Base-by-base conservation (phyloP, 495 filamentous ascomycete genomes). In the Aspergillus steynii region DNA sequence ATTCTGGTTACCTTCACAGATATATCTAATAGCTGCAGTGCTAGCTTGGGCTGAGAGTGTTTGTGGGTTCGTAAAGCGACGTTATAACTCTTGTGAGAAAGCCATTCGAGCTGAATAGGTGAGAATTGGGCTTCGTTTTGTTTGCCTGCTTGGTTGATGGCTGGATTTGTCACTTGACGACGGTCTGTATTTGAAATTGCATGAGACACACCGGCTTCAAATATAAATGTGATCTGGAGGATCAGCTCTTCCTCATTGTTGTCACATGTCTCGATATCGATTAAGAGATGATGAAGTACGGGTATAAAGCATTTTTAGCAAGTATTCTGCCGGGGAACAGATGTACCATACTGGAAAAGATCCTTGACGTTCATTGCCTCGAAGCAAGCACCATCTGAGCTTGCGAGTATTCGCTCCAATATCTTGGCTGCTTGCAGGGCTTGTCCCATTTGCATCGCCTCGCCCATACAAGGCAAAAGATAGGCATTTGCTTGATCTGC, bases 81-180 rank as follows among this genome's bases (percentile, higher is more conserved):
- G 63, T 93, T 92, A 71, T 95, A 96, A 6, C 85, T 83, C 63
- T 88, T 92, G 56, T 85, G 83, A 51, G 85, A 86, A 71, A 96
- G 91, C 91, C 92, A 95, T 68, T 94, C 81, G 2, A 94, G 76
- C 60, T 96, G 91, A 29, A 74, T 73, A 26, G 80, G 75, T 83
- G 70, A 90, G 88, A 14, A 82, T 60, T 29, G n/a, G 68, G 59
- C 58, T 71, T 42, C 51, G 67, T 63, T 64, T 46, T 31, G 74
- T 53, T 70, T 54, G 27, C 10, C 26, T 31, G 66, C 67, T 73
- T 78, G 74, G 72, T 78, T 70, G 78, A 81, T 70, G 7, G 75
- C 74, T 5, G 73, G 82, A 65, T 74, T 74, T 80, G 45, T 49
- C 50, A 42, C 12, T 42, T 55, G 78, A 55, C 76, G 12, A 29